Conservation (phyloP, 805 yeast species). For the Saturnispora gosingensis region DNA sequence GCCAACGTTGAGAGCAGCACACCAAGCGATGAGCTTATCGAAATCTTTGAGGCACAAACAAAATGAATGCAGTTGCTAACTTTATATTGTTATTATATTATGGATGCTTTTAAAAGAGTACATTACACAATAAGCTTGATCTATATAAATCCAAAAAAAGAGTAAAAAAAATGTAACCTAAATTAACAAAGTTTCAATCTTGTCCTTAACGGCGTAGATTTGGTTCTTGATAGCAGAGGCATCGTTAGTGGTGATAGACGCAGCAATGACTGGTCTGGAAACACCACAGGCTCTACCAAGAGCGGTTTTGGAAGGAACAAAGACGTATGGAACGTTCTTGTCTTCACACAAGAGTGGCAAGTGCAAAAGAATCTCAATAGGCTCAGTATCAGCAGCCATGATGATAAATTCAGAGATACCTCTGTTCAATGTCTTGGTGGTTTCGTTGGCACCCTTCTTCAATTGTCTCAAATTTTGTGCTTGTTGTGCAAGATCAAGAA, state of each 20-base stretch:
- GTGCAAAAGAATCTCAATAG: slow-evolving; percentile 95
- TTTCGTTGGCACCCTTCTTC: slow-evolving; percentile 99
- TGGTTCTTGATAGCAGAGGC: slow-evolving; percentile 96
- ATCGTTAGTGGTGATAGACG: slow-evolving; percentile 96
- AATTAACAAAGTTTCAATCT: slow-evolving; percentile 95
- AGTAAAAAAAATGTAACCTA: slow-evolving; percentile 26
- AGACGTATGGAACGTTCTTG: slow-evolving; percentile 98
- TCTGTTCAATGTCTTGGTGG: slow-evolving; percentile 98
- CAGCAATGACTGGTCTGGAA: slow-evolving; percentile 98
- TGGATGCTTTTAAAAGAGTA: neutral
- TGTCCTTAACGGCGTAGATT: slow-evolving; percentile 95
- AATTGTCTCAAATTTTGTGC: slow-evolving; percentile 96
- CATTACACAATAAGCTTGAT: neutral
- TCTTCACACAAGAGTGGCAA: slow-evolving; percentile 97
- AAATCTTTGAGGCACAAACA: slow-evolving; percentile 27
- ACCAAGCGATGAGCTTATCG: slow-evolving; percentile 35
- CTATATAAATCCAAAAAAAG: neutral
- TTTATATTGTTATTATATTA: neutral
- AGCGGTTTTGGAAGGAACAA: slow-evolving; percentile 97
- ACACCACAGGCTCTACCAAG: slow-evolving; percentile 99
- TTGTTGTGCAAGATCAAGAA: slow-evolving; percentile 96
- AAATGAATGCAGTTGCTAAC: neutral
- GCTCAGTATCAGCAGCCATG: slow-evolving; percentile 99
- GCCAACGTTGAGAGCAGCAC: slow-evolving; percentile 55
- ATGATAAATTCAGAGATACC: slow-evolving; percentile 98